phyloP scores from a whole-genome alignment of 1,284 basidiomycete species.

The Leccinum insolens region DNA sequence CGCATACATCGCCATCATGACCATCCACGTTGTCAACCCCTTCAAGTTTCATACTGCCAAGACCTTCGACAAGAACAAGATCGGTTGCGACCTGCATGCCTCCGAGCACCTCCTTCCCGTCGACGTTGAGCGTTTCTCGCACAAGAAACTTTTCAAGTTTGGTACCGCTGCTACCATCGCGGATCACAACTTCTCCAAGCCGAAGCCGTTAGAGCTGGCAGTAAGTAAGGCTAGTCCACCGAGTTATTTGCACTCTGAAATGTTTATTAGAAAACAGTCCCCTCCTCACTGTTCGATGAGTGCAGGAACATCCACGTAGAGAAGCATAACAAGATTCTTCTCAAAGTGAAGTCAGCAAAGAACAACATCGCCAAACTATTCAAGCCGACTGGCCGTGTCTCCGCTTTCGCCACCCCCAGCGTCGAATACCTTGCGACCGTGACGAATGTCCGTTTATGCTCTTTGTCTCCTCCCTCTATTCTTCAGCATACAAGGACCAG shows the following conservation, averaged over 20 bases:
- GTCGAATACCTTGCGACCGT: not conserved
- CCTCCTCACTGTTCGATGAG: not conserved
- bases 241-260: not conserved
- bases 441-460: not conserved
- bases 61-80: slow-evolving; percentile 6
- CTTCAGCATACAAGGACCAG: not conserved
- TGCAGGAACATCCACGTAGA: not conserved
- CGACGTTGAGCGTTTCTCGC: not conserved
- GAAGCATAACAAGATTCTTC: slow-evolving; percentile 16
- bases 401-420: not conserved
- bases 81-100: not conserved
- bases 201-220: slow-evolving; percentile 1
- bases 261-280: not conserved
- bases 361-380: slow-evolving; percentile 23
- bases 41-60: slow-evolving; percentile 19
- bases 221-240: slow-evolving; percentile 9
- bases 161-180: not conserved
- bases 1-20: slow-evolving; percentile 16
- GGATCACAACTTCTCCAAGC: not conserved
- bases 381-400: slow-evolving; percentile 7
- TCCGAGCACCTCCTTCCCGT: not conserved
- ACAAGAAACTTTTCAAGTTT: slow-evolving; percentile 15
- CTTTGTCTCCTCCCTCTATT: not conserved
- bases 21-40: slow-evolving; percentile 15
- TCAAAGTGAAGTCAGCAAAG: slow-evolving; percentile 20